Conservation (phyloP, 1,139 yeast species). For the Suhomyces maxii region DNA sequence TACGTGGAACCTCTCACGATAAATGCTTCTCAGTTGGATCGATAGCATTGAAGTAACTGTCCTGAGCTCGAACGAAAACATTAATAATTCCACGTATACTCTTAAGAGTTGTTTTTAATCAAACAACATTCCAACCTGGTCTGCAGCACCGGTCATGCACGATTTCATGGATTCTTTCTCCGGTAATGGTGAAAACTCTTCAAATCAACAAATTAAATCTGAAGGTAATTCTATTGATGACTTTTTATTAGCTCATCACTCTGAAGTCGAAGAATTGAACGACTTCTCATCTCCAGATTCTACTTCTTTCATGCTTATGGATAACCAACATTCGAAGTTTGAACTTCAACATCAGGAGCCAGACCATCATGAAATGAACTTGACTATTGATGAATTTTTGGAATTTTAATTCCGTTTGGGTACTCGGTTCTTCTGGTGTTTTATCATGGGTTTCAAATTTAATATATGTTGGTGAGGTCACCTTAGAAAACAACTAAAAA, state of each 20-base stretch:
- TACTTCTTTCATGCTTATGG: slow-evolving; percentile 8
- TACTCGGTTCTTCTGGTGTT: slow-evolving; percentile 5
- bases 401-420: slow-evolving; percentile 17
- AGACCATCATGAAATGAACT: slow-evolving; percentile 15
- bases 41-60: slow-evolving; percentile 42
- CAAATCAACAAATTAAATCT: slow-evolving; percentile 1
- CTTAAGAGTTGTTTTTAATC: slow-evolving; percentile 4
- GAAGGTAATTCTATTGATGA: slow-evolving; percentile 14
- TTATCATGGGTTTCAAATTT: slow-evolving; percentile 4
- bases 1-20: slow-evolving; percentile 22
- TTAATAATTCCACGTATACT: slow-evolving; percentile 5
- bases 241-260: slow-evolving; percentile 17
- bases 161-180: slow-evolving; percentile 22
- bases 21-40: slow-evolving; percentile 18
- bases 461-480: slow-evolving; percentile 1
- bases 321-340: slow-evolving; percentile 3
- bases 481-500: slow-evolving; percentile 3
- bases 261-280: slow-evolving; percentile 15
- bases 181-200: slow-evolving; percentile 5
- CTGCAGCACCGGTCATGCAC: slow-evolving; percentile 46
- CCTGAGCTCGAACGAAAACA: slow-evolving; percentile 1
- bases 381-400: slow-evolving; percentile 32
- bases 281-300: slow-evolving; percentile 12
- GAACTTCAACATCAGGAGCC: slow-evolving; percentile 6
- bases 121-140: slow-evolving; percentile 23